Evolutionary conservation across 1,139 yeast genomes (phyloP).

Genomic region (Meyerozyma carpophila): DNA sequence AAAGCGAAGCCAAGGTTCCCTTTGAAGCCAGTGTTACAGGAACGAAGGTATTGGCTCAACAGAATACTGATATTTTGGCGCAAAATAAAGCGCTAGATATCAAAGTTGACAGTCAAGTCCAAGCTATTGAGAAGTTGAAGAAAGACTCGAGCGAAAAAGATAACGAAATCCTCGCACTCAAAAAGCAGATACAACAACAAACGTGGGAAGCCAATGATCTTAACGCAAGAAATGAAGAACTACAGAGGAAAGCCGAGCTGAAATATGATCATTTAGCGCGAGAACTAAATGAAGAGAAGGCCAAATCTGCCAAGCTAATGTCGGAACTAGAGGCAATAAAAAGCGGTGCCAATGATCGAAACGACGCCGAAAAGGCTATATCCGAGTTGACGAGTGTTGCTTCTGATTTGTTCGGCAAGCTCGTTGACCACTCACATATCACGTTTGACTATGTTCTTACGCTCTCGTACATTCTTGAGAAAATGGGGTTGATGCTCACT

Average conservation of each 20-base stretch:
- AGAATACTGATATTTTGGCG: conserved; percentile 16
- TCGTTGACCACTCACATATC: conserved; percentile 32
- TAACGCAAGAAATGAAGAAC: conserved; percentile 9
- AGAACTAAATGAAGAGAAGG: conserved; percentile 13
- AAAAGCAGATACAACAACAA: conserved; percentile 20
- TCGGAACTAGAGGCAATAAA: conserved; percentile 17
- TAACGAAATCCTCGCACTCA: conserved; percentile 9
- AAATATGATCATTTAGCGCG: conserved; percentile 12
- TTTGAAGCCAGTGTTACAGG: conserved; percentile 1
- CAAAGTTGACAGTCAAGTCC: conserved; percentile 4
- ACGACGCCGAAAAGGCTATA: conserved; percentile 6
- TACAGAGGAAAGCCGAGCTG: conserved; percentile 14
- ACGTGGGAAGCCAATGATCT: conserved; percentile 27
- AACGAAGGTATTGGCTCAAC: conserved; percentile 8
- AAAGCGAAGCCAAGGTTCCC: neutral
- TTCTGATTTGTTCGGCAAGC: conserved; percentile 49
- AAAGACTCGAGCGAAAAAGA: conserved; percentile 25
- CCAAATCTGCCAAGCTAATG: conserved; percentile 9
- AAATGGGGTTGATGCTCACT: conserved; percentile 68
- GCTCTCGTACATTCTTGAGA: conserved; percentile 60
- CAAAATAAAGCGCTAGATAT: conserved; percentile 2
- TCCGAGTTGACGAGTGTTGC: conserved; percentile 25
- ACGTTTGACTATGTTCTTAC: conserved; percentile 33
- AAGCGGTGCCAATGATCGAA: conserved; percentile 15
- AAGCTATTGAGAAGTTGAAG: conserved; percentile 4